These are phyloP conservation scores for Uronychia setigera DNA, from an alignment of 73 alveolate genomes.

Conservation along the genomic window DNA sequence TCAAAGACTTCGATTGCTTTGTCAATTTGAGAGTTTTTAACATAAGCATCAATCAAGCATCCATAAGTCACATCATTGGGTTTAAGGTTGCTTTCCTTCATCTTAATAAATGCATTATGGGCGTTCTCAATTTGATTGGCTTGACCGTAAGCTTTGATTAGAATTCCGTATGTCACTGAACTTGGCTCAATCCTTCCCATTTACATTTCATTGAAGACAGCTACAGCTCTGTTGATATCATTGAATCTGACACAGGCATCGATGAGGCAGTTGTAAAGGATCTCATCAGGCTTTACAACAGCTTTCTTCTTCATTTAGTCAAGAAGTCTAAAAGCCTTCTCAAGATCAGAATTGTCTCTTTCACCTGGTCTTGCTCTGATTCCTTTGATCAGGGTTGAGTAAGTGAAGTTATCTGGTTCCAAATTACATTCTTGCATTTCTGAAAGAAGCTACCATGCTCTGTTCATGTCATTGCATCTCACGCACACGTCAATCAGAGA, in stretches of 20 bases:
- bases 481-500: slow-evolving; percentile 95
- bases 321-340: slow-evolving; percentile 78
- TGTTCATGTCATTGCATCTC: slow-evolving; percentile 81
- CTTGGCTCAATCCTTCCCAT: slow-evolving; percentile 82
- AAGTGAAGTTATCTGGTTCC: slow-evolving; percentile 93
- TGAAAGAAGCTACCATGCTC: slow-evolving; percentile 77
- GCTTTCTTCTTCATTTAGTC: slow-evolving; percentile 67
- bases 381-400: slow-evolving; percentile 91
- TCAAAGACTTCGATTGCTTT: slow-evolving; percentile 92
- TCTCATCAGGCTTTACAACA: slow-evolving; percentile 88
- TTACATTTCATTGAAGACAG: slow-evolving; percentile 90
- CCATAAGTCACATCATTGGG: slow-evolving; percentile 94
- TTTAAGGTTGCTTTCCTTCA: slow-evolving; percentile 84
- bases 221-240: slow-evolving; percentile 78
- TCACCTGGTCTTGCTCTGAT: slow-evolving; percentile 57
- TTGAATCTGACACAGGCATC: slow-evolving; percentile 94
- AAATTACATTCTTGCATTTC: slow-evolving; percentile 79
- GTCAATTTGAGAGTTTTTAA: slow-evolving; percentile 84
- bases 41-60: slow-evolving; percentile 95
- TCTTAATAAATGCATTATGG: slow-evolving; percentile 77
- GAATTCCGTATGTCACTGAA: slow-evolving; percentile 89
- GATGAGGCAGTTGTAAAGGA: slow-evolving; percentile 91
- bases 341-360: slow-evolving; percentile 51
- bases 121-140: slow-evolving; percentile 90
- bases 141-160: slow-evolving; percentile 95